Evolutionary conservation across 139 green algal genomes (phyloP).

Genomic region (Chlamydomonas applanata): DNA sequence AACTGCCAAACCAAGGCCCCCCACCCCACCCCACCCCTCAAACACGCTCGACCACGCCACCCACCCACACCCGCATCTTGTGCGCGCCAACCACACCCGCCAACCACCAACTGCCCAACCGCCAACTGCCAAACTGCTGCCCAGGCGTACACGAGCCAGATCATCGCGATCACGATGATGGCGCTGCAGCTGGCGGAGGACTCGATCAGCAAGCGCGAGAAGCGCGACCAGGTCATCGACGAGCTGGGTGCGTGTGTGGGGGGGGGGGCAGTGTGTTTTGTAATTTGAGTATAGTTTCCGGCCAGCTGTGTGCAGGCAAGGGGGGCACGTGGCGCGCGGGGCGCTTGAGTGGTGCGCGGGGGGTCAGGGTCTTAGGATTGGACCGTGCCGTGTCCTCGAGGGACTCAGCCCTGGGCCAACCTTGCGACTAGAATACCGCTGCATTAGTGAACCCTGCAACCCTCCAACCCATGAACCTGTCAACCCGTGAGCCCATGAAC

Average conservation of each 20-base stretch:
- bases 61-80: no score
- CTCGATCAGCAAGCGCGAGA: slow-evolving; percentile 70
- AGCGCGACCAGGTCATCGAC: slow-evolving; percentile 83
- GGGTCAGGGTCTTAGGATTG: slow-evolving; percentile 2
- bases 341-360: neutral
- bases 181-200: slow-evolving; percentile 89
- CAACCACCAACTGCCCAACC: no score
- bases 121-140: neutral
- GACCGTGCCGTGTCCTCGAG: no score
- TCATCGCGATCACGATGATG: slow-evolving; percentile 91
- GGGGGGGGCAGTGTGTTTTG: neutral
- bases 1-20: no score
- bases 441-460: no score
- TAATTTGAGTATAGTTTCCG: neutral
- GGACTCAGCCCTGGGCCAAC: no score
- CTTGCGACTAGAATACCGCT: no score
- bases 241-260: slow-evolving; percentile 59
- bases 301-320: neutral
- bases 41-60: no score
- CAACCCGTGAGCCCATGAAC: no score
- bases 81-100: no score
- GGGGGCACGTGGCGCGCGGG: neutral
- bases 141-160: slow-evolving; percentile 81
- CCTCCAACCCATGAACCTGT: no score
- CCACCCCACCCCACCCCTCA: no score